Conservation (phyloP, 75 land plant genomes). For the Pseudotsuga menziesii region DNA sequence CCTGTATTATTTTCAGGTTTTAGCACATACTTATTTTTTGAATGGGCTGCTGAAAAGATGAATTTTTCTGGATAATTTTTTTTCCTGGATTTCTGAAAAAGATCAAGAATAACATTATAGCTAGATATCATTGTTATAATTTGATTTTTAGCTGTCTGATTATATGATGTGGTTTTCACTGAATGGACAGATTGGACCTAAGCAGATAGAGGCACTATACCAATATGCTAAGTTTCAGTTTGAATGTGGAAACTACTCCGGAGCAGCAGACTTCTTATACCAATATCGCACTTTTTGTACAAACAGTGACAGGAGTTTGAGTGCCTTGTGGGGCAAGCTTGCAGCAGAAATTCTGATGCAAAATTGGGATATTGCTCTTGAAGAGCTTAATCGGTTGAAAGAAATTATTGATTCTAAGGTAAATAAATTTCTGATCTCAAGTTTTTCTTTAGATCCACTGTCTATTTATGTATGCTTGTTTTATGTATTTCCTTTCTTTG, state of each 20-base stretch:
- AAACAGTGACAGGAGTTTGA: conserved; percentile 88
- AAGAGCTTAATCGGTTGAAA: conserved; percentile 86
- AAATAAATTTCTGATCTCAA: conserved; percentile 92
- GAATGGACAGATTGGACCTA: conserved; percentile 76
- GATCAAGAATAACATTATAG: background rate
- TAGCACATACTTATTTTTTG: background rate
- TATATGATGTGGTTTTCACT: background rate
- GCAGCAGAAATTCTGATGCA: conserved; percentile 99
- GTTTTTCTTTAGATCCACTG: conserved; percentile 22
- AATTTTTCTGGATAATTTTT: background rate
- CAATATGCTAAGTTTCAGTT: conserved; percentile 99
- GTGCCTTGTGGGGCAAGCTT: conserved; percentile 99
- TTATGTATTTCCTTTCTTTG: background rate
- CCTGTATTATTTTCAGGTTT: background rate
- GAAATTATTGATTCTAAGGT: conserved; percentile 91
- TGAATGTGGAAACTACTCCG: conserved; percentile 99
- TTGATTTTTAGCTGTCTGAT: background rate
- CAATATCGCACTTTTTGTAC: conserved; percentile 92
- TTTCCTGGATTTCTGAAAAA: background rate
- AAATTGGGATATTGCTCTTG: conserved; percentile 94
- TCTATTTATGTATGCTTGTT: conserved; percentile 5
- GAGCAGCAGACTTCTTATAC: conserved; percentile 91
- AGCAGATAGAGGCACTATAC: conserved; percentile 96
- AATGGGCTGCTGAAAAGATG: background rate
- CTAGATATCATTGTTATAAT: background rate